Base-by-base conservation (phyloP, 495 filamentous ascomycete genomes). In the Aspergillus coremiiformis region DNA sequence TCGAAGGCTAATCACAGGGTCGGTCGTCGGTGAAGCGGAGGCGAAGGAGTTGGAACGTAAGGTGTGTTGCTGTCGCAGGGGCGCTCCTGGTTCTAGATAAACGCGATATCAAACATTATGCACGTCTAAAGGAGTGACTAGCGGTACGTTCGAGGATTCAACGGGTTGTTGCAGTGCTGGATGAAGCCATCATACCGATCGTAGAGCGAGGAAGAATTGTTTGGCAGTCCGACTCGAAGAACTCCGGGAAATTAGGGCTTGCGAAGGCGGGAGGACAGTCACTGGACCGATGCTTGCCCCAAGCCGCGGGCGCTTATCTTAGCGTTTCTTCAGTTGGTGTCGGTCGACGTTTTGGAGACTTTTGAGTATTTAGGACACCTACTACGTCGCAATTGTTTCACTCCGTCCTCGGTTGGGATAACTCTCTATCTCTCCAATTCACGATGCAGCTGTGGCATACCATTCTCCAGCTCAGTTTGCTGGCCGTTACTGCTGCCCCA, bases 401-500 rank as follows among this genome's bases (percentile, higher is more conserved):
- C 37, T 21, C 42, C 53, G 39, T 57, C 48, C 39, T 58, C 35
- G 41, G 46, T 30, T 51, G 26, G 33, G 35, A 27, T 54, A 41
- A 22, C 27, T 51, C 47, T 54, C 39, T 4, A 20, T 51, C 15
- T 47, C 27, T 51, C 24, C 29, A 55, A n/a, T n/a, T 56, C 58
- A 69, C 22, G 27, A 76, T 76, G 73, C 66, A 71, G 60, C 55
- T 72, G 58, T 71, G 69, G 64, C 65, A 69, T 51, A 59, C 64
- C 44, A 62, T 67, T 55, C 59, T 69, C 57, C 65, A 66, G 27
- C 63, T 75, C 42, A 65, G 66, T 47, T 60, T 76, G 49, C 59
- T 74, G 63, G 72, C 63, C 22, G 66, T 67, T 5, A 62, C 64
- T 39, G 66, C 70, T 10, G 20, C 68, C 44, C 69, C 70, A n/a